Conservation (phyloP, 495 filamentous ascomycete species). For the Podospora anserina region DNA sequence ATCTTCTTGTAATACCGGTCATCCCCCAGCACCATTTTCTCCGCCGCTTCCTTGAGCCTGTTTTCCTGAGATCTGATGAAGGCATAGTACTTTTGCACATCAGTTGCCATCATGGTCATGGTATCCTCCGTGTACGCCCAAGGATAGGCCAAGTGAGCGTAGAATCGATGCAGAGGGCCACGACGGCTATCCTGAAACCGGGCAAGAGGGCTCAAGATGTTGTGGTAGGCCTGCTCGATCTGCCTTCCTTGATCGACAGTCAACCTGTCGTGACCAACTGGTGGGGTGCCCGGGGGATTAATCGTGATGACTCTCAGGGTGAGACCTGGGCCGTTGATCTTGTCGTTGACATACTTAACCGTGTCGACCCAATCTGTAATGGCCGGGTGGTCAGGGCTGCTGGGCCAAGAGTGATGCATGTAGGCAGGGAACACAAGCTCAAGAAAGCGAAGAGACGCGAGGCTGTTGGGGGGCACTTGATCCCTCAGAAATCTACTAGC, state of each 20-base stretch:
- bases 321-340: background rate
- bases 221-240: background rate
- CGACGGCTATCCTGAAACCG: background rate
- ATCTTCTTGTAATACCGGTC: background rate
- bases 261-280: background rate
- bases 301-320: background rate
- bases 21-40: background rate
- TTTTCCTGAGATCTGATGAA: background rate
- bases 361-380: background rate
- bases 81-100: background rate
- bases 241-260: background rate
- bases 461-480: slow-evolving; percentile 10
- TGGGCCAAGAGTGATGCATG: background rate
- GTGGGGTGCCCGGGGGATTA: background rate
- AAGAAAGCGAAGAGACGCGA: slow-evolving; percentile 16
- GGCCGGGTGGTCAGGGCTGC: background rate
- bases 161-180: slow-evolving; percentile 9
- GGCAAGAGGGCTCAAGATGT: background rate
- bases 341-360: background rate
- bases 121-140: background rate
- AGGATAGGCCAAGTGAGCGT: slow-evolving; percentile 12
- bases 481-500: slow-evolving; percentile 14
- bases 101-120: background rate
- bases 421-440: background rate
- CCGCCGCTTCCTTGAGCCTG: background rate